Base-by-base conservation (phyloP, 371 early-diverging fungal species). In the Rhizopus sp. region DNA sequence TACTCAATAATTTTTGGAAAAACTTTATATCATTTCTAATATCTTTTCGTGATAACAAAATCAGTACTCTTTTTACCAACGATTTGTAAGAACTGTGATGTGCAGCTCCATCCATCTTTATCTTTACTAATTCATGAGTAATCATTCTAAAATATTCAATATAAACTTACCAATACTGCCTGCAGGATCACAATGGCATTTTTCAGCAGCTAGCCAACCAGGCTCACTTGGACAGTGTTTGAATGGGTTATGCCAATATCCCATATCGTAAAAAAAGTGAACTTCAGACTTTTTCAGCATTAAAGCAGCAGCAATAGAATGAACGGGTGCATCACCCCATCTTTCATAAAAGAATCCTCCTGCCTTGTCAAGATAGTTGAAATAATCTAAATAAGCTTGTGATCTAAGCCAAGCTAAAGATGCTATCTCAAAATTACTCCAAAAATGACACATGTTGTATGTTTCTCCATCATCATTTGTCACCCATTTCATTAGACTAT, bases 301-400 rank as follows among this genome's bases (percentile, higher is more conserved):
- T 64, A 98, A 53, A 0, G 90, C 88, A 1, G 88, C 93, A 3
- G 94, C 97, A 46, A 99, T 77, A 5, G 94, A 92, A 62, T 97
- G 99, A 2, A 98, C 90, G 5, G 98, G 98, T 12, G 97, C 98
- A 83, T 97, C 98, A 15, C 98, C 97, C 97, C 97, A 98, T 39
- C 81, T 73, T 68, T 97, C 96, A 66, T 96, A 97, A 67, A 92
- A 97, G 82, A 96, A 98, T 1, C 96, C 95, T 15, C 96, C 96
- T 5, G 82, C 72, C 45, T 76, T 73, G 62, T 98, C 97, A 40
- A 98, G 69, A 60, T 68, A 51, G 44, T 67, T 66, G 17, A 80
- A 72, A 39, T 81, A 88, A 38, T 93, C 82, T 60, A 98, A 93
- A 65, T 83, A 94, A 15, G 74, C 78, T 17, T 78, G 66, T 10